Percentiles rank a stretch among this genome's conserved stretches.
Evolutionary conservation across 345 rosid genomes (phyloP).

Genomic region (Nasturtium officinale): DNA sequence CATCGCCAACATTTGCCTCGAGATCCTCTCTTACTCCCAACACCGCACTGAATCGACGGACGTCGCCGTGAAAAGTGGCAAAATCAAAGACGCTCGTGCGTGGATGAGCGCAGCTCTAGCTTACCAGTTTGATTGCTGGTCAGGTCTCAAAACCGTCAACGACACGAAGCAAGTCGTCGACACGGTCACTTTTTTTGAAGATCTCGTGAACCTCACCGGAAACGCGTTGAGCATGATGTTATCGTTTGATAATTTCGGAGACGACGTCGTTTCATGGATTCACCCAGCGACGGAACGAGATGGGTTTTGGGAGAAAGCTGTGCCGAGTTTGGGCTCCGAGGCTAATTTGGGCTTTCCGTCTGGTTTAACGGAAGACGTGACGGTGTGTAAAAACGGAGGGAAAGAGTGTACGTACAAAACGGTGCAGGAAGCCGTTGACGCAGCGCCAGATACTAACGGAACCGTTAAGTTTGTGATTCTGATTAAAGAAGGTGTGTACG

Average conservation of each 20-base stretch:
- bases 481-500: constrained; percentile 70
- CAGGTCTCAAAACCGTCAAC: constrained; percentile 68
- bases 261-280: constrained; percentile 54
- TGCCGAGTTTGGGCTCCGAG: constrained; percentile 28
- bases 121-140: constrained; percentile 81
- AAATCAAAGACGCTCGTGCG: constrained; percentile 70
- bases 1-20: constrained; percentile 59
- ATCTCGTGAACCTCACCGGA: constrained; percentile 53
- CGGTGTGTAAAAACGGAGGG: constrained; percentile 65
- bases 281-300: constrained; percentile 77
- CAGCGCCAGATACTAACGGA: constrained; percentile 62
- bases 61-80: constrained; percentile 45
- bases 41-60: constrained; percentile 51
- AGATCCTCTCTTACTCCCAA: constrained; percentile 56
- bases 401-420: constrained; percentile 47
- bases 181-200: constrained; percentile 61
- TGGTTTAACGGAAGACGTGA: constrained; percentile 54
- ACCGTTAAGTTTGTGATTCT: constrained; percentile 57
- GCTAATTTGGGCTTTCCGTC: constrained; percentile 53
- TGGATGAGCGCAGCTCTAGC: constrained; percentile 80
- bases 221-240: constrained; percentile 74
- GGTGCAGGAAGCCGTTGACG: constrained; percentile 83
- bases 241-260: constrained; percentile 62
- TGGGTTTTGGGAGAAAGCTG: constrained; percentile 61
- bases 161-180: constrained; percentile 53